These are phyloP conservation scores for Populus tremula DNA, from an alignment of 345 rosid species.

Conservation along the genomic window DNA sequence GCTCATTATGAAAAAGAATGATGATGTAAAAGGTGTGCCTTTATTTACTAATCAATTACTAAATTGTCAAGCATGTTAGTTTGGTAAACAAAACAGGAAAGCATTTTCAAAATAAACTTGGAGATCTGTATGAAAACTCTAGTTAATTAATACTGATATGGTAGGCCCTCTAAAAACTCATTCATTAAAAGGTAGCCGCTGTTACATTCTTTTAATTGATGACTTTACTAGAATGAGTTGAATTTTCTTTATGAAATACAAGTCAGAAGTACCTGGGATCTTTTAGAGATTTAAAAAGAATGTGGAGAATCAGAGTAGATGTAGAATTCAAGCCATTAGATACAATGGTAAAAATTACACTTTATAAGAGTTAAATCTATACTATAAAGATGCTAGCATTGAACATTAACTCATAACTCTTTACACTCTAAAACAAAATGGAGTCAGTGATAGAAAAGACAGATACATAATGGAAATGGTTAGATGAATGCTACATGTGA, in stretches of 20 bases:
- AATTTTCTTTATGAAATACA: too few relatives aligned
- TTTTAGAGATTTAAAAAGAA: not conserved
- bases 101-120: not conserved
- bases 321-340: not conserved
- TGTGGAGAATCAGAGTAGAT: conserved; percentile 1
- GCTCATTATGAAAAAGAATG: accelerated
- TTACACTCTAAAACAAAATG: too few relatives aligned
- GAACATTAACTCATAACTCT: too few relatives aligned
- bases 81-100: not conserved
- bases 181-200: not conserved
- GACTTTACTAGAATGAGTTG: not conserved
- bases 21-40: not conserved
- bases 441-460: too few relatives aligned
- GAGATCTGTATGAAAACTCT: not conserved
- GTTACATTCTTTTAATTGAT: not conserved
- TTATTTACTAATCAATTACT: not conserved
- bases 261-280: too few relatives aligned
- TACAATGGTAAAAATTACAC: too few relatives aligned
- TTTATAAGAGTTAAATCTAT: too few relatives aligned
- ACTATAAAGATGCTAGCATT: too few relatives aligned
- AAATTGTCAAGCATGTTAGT: not conserved
- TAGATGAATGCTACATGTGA: too few relatives aligned
- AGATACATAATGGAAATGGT: too few relatives aligned
- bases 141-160: not conserved
- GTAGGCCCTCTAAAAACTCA: not conserved